Percentiles rank a stretch among this genome's conserved stretches.
These are phyloP conservation scores for Fremontodendron californicum DNA, from an alignment of 345 rosid species.

Conservation along the genomic window DNA sequence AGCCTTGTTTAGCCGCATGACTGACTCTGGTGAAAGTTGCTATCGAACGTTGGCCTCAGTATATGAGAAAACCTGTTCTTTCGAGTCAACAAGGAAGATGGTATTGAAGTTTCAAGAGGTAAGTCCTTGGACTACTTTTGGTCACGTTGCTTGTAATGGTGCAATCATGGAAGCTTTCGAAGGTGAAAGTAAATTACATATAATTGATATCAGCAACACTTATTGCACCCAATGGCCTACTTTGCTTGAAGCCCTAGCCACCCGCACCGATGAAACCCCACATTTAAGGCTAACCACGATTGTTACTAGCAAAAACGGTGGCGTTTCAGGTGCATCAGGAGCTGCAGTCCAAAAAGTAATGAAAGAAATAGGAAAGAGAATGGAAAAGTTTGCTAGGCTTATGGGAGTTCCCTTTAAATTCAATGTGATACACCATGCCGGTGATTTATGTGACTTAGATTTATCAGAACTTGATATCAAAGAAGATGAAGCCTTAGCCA, in stretches of 20 bases:
- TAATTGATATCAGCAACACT: slow-evolving; percentile 84
- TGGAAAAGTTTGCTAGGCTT: slow-evolving; percentile 95
- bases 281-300: slow-evolving; percentile 71
- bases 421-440: slow-evolving; percentile 63
- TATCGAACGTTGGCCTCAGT: slow-evolving; percentile 56
- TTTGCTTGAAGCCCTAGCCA: slow-evolving; percentile 87
- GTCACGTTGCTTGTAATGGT: slow-evolving; percentile 92
- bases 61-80: slow-evolving; percentile 71
- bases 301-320: slow-evolving; percentile 34
- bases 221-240: slow-evolving; percentile 99
- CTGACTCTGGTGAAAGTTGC: slow-evolving; percentile 65
- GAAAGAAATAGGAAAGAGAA: slow-evolving; percentile 85
- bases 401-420: slow-evolving; percentile 98
- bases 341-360: slow-evolving; percentile 59
- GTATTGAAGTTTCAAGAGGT: slow-evolving; percentile 90
- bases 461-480: slow-evolving; percentile 44
- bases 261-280: slow-evolving; percentile 88
- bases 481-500: slow-evolving; percentile 74
- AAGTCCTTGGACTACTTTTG: slow-evolving; percentile 95
- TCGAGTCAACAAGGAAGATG: slow-evolving; percentile 78
- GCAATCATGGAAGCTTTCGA: slow-evolving; percentile 92
- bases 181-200: slow-evolving; percentile 73
- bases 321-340: slow-evolving; percentile 22
- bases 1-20: slow-evolving; percentile 87
- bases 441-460: slow-evolving; percentile 68